Conservation (phyloP, 352 stramenopile genomes). For the Peronospora destructor region DNA sequence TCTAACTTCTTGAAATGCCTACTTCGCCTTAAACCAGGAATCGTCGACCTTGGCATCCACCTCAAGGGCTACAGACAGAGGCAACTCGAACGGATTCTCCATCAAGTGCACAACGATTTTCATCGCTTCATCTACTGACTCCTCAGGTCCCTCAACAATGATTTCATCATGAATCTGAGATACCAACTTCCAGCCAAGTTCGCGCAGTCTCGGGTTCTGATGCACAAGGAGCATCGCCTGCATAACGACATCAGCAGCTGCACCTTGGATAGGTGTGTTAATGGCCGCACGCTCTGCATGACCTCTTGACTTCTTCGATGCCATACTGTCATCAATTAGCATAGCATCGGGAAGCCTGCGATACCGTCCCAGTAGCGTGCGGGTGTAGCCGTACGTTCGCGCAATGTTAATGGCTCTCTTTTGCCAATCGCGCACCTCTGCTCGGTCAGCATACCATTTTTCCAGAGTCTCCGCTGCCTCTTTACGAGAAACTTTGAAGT, state of each 20-base stretch:
- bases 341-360: slow-evolving; percentile 93
- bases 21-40: slow-evolving; percentile 99
- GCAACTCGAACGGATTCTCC: slow-evolving; percentile 94
- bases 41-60: slow-evolving; percentile 93
- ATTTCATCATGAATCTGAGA: slow-evolving; percentile 99
- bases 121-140: slow-evolving; percentile 90
- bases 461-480: slow-evolving; percentile 83
- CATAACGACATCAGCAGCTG: slow-evolving; percentile 98
- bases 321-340: slow-evolving; percentile 47
- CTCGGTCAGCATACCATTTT: slow-evolving; percentile 95
- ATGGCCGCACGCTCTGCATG: slow-evolving; percentile 95
- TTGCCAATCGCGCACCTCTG: slow-evolving; percentile 91
- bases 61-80: slow-evolving; percentile 83
- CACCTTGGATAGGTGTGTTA: slow-evolving; percentile 99
- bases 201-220: slow-evolving; percentile 83
- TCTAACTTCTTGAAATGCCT: slow-evolving; percentile 33
- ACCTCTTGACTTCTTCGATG: slow-evolving; percentile 59
- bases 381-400: slow-evolving; percentile 76
- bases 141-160: slow-evolving; percentile 97
- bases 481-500: slow-evolving; percentile 75
- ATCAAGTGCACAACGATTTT: slow-evolving; percentile 89
- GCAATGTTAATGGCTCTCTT: slow-evolving; percentile 89
- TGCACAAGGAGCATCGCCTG: slow-evolving; percentile 99
- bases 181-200: slow-evolving; percentile 96
- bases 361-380: slow-evolving; percentile 97